Evolutionary conservation across 2,329 filamentous ascomycete genomes (phyloP), one percentile per base, ranked within the genome.

Genomic region (Laburnicola sp.): DNA sequence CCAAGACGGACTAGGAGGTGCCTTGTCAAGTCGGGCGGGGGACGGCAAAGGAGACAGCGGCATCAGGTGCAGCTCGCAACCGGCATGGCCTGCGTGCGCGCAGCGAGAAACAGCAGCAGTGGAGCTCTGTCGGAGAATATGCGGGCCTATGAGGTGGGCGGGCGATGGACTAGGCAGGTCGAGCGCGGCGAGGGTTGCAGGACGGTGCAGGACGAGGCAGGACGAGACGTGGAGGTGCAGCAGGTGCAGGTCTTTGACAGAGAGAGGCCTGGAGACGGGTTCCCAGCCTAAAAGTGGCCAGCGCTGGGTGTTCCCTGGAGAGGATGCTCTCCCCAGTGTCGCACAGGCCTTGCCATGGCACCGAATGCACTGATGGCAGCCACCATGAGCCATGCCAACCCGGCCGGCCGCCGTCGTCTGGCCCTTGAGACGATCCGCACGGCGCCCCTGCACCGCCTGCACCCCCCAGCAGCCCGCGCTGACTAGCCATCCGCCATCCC

Each of bases 391-490:
- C 16, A 16, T 16, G 16, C 16, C 16, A 16, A 16, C 16, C 16
- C 16, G 16, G 16, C 16, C 16, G 16, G 16, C 16, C 16, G 16
- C 16, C 16, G 16, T 16, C 16, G 16, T 68, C 65, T 70, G 64
- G 66, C 64, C 68, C 66, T 63, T 69, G 66, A 69, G 66, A 65
- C 65, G 68, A 71, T 71, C 66, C 60, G 58, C 64, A 64, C 57
- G 55, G 34, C 52, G 53, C 51, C 48, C 39, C 35, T 45, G 48
- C 38, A 40, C 49, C 52, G 53, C 38, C 58, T 59, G 48, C 51
- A 40, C 45, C 38, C 51, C 53, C 60, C 55, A 63, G 58, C 60
- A 60, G 46, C 49, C 56, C 48, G 50, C 37, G 59, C 59, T 50
- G 56, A 53, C 56, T 59, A 60, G 64, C 55, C 60, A 61, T 59